Conservation (phyloP, 2,329 filamentous ascomycete genomes). For the Fusarium cicatricum region DNA sequence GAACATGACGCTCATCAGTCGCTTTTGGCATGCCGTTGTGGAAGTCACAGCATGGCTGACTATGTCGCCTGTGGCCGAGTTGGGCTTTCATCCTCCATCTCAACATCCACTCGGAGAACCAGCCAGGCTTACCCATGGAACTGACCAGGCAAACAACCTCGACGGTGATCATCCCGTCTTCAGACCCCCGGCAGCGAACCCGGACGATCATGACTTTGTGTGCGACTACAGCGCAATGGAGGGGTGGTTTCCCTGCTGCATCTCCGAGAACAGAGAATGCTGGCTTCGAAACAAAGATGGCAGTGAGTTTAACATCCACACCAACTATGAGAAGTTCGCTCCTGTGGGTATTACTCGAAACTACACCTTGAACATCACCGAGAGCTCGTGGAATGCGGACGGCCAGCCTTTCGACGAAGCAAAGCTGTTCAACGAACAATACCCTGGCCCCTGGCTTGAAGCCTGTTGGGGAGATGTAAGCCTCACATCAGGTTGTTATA, state of each 20-base stretch:
- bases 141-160: neutral
- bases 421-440: conserved; percentile 39
- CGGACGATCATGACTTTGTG: conserved; percentile 26
- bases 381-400: conserved; percentile 33
- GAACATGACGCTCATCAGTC: conserved; percentile 19
- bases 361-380: conserved; percentile 33
- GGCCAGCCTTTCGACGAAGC: conserved; percentile 31
- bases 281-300: conserved; percentile 39
- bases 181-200: conserved; percentile 15
- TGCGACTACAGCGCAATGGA: conserved; percentile 41
- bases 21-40: conserved; percentile 32
- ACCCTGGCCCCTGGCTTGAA: conserved; percentile 42
- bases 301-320: conserved; percentile 38
- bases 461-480: conserved; percentile 43
- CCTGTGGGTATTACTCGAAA: conserved; percentile 32
- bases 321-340: conserved; percentile 38
- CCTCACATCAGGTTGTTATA: neutral
- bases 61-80: conserved; percentile 23
- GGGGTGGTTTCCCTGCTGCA: conserved; percentile 38
- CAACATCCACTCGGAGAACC: conserved; percentile 25
- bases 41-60: conserved; percentile 32
- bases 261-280: conserved; percentile 36
- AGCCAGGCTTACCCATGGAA: neutral
- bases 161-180: conserved; percentile 16
- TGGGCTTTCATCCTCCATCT: neutral